phyloP scores from a whole-genome alignment of 306 rosid genomes.

The Vachellia collinsii region DNA sequence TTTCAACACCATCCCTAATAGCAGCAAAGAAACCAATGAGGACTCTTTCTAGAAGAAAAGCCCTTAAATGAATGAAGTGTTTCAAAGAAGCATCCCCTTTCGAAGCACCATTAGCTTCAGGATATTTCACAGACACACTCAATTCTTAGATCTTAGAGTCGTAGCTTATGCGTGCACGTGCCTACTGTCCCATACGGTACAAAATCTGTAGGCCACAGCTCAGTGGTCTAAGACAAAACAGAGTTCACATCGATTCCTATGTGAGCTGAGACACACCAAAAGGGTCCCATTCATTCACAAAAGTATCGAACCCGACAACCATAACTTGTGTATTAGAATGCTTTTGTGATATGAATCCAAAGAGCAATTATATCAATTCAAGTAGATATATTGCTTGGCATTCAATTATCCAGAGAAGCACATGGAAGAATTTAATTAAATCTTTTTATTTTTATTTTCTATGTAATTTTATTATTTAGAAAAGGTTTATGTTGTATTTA shows the following conservation, averaged over 20 bases:
- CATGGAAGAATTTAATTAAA: too few species aligned
- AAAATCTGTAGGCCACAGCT: not conserved
- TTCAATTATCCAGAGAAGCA: too few species aligned
- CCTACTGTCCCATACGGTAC: not conserved
- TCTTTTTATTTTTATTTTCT: too few species aligned
- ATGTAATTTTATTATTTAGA: too few species aligned
- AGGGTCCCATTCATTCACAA: not conserved
- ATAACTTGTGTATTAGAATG: not conserved
- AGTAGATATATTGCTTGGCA: too few species aligned
- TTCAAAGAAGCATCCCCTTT: not conserved
- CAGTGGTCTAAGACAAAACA: not conserved
- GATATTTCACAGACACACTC: not conserved
- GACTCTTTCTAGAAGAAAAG: constrained; percentile 35
- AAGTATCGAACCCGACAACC: constrained; percentile 4
- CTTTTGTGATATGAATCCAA: too few species aligned
- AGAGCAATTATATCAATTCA: too few species aligned
- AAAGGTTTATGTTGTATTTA: too few species aligned
- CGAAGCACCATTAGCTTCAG: not conserved
- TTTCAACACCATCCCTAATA: not conserved
- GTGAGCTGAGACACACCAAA: not conserved
- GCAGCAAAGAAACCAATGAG: constrained; percentile 34
- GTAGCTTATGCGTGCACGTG: not conserved
- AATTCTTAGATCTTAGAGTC: not conserved
- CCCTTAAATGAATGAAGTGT: not conserved
- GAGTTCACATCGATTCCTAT: constrained; percentile 28